A percentile compares a stretch with the other conserved stretches of the same genome.
These are phyloP conservation scores for Solanum lycopersicoides DNA, from an alignment of 257 asterid genomes.

Conservation along the genomic window DNA sequence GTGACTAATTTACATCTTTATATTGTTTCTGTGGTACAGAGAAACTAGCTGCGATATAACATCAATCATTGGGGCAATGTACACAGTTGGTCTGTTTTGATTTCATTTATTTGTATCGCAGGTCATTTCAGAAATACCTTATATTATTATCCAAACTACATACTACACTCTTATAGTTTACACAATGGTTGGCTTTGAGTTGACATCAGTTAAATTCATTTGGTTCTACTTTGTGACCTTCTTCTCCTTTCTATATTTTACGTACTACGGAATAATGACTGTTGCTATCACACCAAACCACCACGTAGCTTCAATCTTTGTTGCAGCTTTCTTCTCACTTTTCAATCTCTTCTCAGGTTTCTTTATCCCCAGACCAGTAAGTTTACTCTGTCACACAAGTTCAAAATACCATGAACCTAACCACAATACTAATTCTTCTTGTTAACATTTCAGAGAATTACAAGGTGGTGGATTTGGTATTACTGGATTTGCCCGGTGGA, in stretches of 20 bases:
- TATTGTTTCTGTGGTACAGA: constrained; percentile 16
- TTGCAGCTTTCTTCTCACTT: constrained; percentile 62
- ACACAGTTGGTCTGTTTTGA: constrained; percentile 50
- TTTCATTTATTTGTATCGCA: constrained; percentile 3
- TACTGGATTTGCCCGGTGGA: constrained; percentile 57
- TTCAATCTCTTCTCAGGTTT: constrained; percentile 79
- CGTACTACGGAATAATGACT: constrained; percentile 87
- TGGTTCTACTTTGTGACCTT: constrained; percentile 75
- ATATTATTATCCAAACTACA: constrained; percentile 31
- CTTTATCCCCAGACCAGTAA: constrained; percentile 75
- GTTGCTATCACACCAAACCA: constrained; percentile 76
- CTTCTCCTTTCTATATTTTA: constrained; percentile 74
- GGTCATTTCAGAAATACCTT: constrained; percentile 68
- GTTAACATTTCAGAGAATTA: constrained; percentile 26
- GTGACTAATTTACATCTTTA: background rate
- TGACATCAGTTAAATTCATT: constrained; percentile 61
- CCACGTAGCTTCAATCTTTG: constrained; percentile 60
- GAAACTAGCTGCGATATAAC: constrained; percentile 38
- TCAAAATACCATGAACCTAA: background rate
- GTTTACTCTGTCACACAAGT: constrained; percentile 5
- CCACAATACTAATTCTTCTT: background rate
- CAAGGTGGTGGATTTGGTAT: constrained; percentile 32
- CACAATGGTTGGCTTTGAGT: constrained; percentile 72
- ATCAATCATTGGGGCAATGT: constrained; percentile 73
- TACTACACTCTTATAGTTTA: constrained; percentile 31